Evolutionary conservation across 257 asterid genomes (phyloP).

Genomic region (Solanum neorickii): DNA sequence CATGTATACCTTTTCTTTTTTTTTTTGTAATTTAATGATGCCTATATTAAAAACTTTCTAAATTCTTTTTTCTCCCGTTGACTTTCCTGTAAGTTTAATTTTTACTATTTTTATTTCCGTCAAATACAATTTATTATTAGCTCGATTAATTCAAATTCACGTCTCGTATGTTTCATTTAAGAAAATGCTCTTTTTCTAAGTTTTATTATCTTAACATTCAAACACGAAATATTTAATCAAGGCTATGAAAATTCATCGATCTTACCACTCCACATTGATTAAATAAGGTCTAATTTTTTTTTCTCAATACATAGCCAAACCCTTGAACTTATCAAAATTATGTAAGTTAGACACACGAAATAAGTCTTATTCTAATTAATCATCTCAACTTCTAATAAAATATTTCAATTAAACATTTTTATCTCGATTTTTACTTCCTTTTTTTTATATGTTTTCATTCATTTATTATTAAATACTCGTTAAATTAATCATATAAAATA

Average conservation of each 20-base stretch:
- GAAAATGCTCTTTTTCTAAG: no score
- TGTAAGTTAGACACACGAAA: background rate
- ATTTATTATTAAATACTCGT: no score
- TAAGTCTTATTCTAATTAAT: background rate
- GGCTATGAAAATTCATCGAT: no score
- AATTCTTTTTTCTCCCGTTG: background rate
- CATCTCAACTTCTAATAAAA: background rate
- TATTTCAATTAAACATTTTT: background rate
- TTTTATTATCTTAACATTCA: background rate
- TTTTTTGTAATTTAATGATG: background rate
- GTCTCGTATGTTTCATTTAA: background rate
- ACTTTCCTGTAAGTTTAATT: background rate
- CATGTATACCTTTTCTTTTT: no score
- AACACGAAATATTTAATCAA: background rate
- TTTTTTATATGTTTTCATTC: background rate
- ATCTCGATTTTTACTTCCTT: background rate
- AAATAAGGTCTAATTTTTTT: no score
- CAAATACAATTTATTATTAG: no score
- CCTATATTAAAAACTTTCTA: background rate
- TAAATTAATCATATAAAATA: background rate
- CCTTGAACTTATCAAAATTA: background rate
- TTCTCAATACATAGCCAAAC: background rate
- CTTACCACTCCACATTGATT: background rate
- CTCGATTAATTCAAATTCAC: background rate
- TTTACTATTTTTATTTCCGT: background rate